These are phyloP conservation scores for Mycena albidolilacea DNA, from an alignment of 768 basidiomycete species.

Conservation along the genomic window DNA sequence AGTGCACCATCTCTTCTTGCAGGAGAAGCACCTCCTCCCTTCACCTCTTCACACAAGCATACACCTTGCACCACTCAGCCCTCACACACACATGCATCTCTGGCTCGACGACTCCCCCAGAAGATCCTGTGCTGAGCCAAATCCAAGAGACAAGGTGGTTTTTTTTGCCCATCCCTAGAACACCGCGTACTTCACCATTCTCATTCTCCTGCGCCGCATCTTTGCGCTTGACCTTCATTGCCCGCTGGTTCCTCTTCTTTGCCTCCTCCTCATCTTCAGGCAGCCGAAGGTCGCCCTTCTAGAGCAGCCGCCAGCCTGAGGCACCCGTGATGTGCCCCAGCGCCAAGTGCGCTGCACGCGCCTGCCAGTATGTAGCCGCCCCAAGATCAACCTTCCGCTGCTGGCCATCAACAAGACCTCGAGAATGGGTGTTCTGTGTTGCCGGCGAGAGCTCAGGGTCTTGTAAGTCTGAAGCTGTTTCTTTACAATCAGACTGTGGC, in stretches of 20 bases:
- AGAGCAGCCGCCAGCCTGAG: neutral
- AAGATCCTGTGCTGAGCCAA: too few species aligned
- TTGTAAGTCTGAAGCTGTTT: too few species aligned
- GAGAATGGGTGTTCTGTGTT: too few species aligned
- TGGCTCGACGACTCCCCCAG: too few species aligned
- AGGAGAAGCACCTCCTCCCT: too few species aligned
- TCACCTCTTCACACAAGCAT: too few species aligned
- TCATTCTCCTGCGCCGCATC: neutral
- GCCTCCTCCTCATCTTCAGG: neutral
- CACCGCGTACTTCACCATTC: neutral
- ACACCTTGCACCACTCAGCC: neutral
- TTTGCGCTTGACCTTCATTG: neutral
- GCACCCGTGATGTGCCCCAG: neutral
- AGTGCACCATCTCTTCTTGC: too few species aligned
- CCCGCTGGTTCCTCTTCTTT: neutral
- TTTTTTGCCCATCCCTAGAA: neutral
- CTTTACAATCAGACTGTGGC: too few species aligned
- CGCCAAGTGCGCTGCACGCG: neutral
- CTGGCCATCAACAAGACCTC: too few species aligned
- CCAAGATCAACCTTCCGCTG: too few species aligned
- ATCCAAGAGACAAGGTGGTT: neutral
- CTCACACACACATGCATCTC: neutral
- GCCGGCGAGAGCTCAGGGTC: too few species aligned
- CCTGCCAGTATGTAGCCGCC: too few species aligned
- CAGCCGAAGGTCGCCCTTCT: neutral